Conservation (phyloP, 306 rosid genomes). For the Medicago arabica region DNA sequence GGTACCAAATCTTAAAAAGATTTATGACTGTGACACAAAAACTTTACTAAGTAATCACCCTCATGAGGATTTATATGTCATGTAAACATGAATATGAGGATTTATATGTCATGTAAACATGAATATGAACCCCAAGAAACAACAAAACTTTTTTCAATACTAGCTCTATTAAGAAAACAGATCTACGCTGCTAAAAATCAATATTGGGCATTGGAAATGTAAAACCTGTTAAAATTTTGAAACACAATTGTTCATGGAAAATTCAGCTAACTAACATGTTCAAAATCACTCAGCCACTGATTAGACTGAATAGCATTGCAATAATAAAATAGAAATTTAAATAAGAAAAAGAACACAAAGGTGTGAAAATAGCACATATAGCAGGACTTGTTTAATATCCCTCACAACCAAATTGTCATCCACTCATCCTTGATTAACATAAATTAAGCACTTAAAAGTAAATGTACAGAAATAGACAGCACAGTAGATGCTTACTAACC, state of each 20-base stretch:
- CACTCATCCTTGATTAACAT: constrained; percentile 30
- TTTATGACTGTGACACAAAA: constrained; percentile 27
- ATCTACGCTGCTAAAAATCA: constrained; percentile 2
- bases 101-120: constrained; percentile 25
- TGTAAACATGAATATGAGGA: constrained; percentile 34
- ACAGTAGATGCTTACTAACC: constrained; percentile 18
- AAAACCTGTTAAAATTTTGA: not conserved
- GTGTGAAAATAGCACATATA: not conserved
- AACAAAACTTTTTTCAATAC: not conserved
- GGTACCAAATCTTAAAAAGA: constrained; percentile 33
- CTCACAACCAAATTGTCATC: not conserved
- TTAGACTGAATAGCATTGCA: constrained; percentile 20
- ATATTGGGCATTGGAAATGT: not conserved
- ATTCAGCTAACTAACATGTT: constrained; percentile 17
- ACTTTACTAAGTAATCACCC: constrained; percentile 21
- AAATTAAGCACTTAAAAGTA: constrained; percentile 22
- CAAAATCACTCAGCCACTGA: constrained; percentile 18
- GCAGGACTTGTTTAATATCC: constrained; percentile 16
- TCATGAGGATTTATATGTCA: constrained; percentile 26
- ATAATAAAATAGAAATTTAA: constrained; percentile 19
- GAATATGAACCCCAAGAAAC: constrained; percentile 33
- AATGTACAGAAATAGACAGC: constrained; percentile 12
- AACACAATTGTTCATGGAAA: constrained; percentile 1
- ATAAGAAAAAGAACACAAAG: constrained; percentile 5
- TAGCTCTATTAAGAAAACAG: not conserved